Evolutionary conservation across 495 filamentous ascomycete species (phyloP).

Genomic region (Thermothielavioides terrestris): DNA sequence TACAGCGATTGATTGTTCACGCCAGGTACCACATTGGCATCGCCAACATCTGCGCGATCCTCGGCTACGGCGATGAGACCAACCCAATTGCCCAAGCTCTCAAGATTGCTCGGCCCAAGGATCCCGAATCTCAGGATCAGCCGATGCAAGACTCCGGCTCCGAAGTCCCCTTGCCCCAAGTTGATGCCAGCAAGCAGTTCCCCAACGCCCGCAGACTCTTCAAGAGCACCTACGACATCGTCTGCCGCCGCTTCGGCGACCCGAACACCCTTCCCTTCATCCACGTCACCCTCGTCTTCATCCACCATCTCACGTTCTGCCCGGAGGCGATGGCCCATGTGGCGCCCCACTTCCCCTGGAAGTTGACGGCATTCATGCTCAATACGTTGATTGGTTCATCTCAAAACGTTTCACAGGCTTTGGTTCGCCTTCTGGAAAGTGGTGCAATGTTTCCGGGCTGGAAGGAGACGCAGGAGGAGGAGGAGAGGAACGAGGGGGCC

Average conservation of each 20-base stretch:
- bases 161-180: conserved; percentile 8
- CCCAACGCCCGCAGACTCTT: conserved; percentile 21
- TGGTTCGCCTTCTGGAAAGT: not conserved
- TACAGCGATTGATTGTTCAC: conserved; percentile 35
- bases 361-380: conserved; percentile 50
- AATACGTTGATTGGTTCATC: conserved; percentile 47
- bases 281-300: conserved; percentile 62
- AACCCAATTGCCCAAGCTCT: conserved; percentile 30
- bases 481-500: too few relatives aligned
- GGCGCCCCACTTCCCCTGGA: conserved; percentile 54
- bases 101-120: conserved; percentile 3
- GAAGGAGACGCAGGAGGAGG: not conserved
- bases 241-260: conserved; percentile 53
- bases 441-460: not conserved
- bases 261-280: conserved; percentile 56
- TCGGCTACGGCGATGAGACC: conserved; percentile 31
- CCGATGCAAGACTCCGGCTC: conserved; percentile 12
- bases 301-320: conserved; percentile 49
- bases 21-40: conserved; percentile 50
- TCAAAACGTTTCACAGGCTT: not conserved
- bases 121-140: conserved; percentile 11
- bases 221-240: conserved; percentile 36
- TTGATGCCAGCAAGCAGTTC: conserved; percentile 15
- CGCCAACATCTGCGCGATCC: conserved; percentile 34
- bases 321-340: conserved; percentile 41